phyloP scores from a whole-genome alignment of 2,329 filamentous ascomycete genomes.

The Dactylellina leptospora region DNA sequence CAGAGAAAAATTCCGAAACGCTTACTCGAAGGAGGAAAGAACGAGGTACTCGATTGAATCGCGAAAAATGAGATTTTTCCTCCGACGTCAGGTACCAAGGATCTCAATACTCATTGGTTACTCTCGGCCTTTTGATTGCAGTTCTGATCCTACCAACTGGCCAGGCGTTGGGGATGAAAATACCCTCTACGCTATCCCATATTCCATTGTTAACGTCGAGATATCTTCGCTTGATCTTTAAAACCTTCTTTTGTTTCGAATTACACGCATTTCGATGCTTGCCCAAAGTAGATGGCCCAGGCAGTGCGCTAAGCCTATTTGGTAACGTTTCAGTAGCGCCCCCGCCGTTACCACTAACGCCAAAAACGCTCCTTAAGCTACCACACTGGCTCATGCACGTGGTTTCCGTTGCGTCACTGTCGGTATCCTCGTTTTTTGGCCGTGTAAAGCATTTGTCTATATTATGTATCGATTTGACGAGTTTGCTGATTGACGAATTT shows the following conservation, averaged over 20 bases:
- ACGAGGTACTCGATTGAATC: too few species aligned
- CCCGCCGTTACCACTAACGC: neutral
- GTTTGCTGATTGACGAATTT: conserved; percentile 5
- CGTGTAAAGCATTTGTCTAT: conserved; percentile 22
- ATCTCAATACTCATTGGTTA: too few species aligned
- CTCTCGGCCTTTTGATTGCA: conserved; percentile 9
- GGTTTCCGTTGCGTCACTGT: conserved; percentile 13
- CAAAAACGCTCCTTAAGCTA: conserved; percentile 16
- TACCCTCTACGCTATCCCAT: conserved; percentile 23
- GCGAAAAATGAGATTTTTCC: too few species aligned
- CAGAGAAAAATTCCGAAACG: too few species aligned
- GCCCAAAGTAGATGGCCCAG: neutral
- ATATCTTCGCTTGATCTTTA: conserved; percentile 25
- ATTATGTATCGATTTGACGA: conserved; percentile 25
- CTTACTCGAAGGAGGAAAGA: too few species aligned
- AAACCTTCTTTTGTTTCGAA: neutral
- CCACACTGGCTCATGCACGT: conserved; percentile 26
- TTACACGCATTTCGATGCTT: neutral
- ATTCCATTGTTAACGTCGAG: conserved; percentile 38
- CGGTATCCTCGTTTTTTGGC: neutral
- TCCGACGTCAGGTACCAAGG: too few species aligned
- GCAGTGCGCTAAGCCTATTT: too few species aligned
- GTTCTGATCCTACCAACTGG: conserved; percentile 25
- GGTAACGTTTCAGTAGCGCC: neutral
- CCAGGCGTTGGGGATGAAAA: conserved; percentile 45